A percentile compares a stretch with the other conserved stretches of the same genome.
Evolutionary conservation across 306 rosid species (phyloP).

Genomic region (Senna tora): DNA sequence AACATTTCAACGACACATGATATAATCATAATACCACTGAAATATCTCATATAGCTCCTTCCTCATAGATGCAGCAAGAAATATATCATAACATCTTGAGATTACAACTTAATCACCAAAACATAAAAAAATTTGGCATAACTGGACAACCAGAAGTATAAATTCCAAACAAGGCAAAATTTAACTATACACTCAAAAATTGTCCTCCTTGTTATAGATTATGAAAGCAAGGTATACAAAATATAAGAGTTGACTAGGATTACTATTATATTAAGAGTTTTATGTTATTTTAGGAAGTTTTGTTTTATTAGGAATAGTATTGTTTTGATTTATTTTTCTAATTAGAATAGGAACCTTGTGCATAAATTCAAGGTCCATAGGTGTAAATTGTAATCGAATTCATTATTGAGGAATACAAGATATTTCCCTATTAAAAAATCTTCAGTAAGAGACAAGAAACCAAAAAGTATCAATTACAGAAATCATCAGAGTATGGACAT

Average conservation of each 20-base stretch:
- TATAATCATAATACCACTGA: neutral
- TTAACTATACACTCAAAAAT: conserved; percentile 27
- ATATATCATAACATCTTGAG: neutral
- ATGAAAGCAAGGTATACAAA: conserved; percentile 1
- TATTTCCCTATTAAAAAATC: too few relatives aligned
- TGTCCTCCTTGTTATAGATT: conserved; percentile 10
- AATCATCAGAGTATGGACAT: conserved; percentile 27
- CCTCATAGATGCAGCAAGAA: neutral
- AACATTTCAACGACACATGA: neutral
- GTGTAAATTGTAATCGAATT: too few relatives aligned
- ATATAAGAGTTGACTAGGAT: too few relatives aligned
- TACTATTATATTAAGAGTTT: too few relatives aligned
- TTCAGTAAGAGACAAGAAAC: conserved; percentile 17
- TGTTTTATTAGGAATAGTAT: too few relatives aligned
- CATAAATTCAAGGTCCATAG: too few relatives aligned
- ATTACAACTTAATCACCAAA: conserved; percentile 1
- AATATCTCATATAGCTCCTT: neutral
- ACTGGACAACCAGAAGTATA: neutral
- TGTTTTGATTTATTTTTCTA: too few relatives aligned
- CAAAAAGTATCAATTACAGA: conserved; percentile 30
- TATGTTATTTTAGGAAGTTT: too few relatives aligned
- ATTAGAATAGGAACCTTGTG: too few relatives aligned
- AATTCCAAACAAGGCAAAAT: conserved; percentile 28
- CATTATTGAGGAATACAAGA: too few relatives aligned
- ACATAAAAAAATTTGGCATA: neutral